Percentiles rank a stretch among this genome's conserved stretches.
phyloP scores from a whole-genome alignment of 257 asterid genomes.

The Buddleja alternifolia region DNA sequence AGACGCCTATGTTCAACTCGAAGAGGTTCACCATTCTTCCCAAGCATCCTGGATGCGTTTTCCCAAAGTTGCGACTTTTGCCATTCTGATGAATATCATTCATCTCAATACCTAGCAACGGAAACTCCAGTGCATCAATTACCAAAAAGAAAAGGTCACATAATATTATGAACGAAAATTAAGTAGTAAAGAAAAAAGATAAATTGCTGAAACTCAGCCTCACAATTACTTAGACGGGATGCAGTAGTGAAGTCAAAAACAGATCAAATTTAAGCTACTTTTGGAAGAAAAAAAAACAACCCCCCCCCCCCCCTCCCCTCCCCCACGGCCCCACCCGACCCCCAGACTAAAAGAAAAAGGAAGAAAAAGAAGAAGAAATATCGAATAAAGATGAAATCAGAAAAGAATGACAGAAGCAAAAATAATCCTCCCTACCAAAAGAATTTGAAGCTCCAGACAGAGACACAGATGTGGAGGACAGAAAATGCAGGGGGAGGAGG shows the following conservation, averaged over 20 bases:
- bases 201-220: constrained; percentile 16
- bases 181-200: neutral
- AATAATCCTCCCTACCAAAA: constrained; percentile 11
- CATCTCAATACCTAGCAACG: constrained; percentile 55
- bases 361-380: no score
- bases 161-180: neutral
- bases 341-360: neutral
- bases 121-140: constrained; percentile 23
- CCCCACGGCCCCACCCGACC: neutral
- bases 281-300: constrained; percentile 7
- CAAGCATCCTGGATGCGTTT: constrained; percentile 66
- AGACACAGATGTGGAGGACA: constrained; percentile 1
- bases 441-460: constrained; percentile 13
- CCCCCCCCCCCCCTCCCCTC: neutral
- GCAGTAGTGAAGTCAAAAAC: neutral
- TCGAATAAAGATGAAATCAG: neutral
- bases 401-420: constrained; percentile 5
- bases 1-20: constrained; percentile 50
- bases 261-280: constrained; percentile 2
- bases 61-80: constrained; percentile 34
- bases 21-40: constrained; percentile 73
- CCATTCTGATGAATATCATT: constrained; percentile 49
- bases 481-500: constrained; percentile 2
- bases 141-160: neutral
- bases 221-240: neutral